These are phyloP conservation scores for Massospora cicadina DNA, from an alignment of 371 early-diverging fungal genomes.

Conservation along the genomic window DNA sequence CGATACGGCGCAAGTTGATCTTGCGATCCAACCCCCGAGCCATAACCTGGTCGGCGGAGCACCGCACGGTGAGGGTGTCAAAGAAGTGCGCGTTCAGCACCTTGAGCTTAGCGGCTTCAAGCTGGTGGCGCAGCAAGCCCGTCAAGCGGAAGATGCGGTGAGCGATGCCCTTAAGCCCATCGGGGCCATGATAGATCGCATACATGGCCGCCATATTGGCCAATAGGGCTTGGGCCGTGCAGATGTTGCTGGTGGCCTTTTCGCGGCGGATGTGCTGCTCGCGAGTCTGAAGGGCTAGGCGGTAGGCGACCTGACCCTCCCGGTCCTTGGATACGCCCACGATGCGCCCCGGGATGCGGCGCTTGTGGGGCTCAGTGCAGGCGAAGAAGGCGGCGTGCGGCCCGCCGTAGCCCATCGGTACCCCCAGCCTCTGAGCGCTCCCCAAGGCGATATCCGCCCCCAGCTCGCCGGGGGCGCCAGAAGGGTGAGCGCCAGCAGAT, in stretches of 20 bases:
- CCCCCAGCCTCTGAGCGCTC: constrained; percentile 92
- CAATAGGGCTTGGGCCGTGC: constrained; percentile 87
- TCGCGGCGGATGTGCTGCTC: constrained; percentile 97
- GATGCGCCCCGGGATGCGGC: constrained; percentile 87
- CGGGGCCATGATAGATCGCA: constrained; percentile 93
- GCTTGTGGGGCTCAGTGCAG: constrained; percentile 75
- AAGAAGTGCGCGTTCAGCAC: constrained; percentile 75
- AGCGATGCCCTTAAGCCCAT: constrained; percentile 76
- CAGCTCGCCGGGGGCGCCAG: constrained; percentile 80
- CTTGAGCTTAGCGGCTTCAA: constrained; percentile 44
- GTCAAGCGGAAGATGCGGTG: constrained; percentile 81
- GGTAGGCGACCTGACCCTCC: constrained; percentile 72
- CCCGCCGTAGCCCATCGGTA: constrained; percentile 94
- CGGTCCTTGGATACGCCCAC: constrained; percentile 90
- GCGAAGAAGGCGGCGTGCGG: constrained; percentile 99
- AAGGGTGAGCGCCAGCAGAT: constrained; percentile 80
- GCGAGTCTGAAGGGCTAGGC: constrained; percentile 88
- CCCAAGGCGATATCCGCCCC: constrained; percentile 94
- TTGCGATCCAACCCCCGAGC: constrained; percentile 48
- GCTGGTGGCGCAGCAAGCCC: constrained; percentile 52
- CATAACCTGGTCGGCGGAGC: constrained; percentile 34
- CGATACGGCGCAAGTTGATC: constrained; percentile 76
- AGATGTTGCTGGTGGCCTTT: constrained; percentile 95
- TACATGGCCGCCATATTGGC: constrained; percentile 92
- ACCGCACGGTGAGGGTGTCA: constrained; percentile 70